phyloP scores from a whole-genome alignment of 2,329 filamentous ascomycete genomes.

The Colletotrichum sidae region DNA sequence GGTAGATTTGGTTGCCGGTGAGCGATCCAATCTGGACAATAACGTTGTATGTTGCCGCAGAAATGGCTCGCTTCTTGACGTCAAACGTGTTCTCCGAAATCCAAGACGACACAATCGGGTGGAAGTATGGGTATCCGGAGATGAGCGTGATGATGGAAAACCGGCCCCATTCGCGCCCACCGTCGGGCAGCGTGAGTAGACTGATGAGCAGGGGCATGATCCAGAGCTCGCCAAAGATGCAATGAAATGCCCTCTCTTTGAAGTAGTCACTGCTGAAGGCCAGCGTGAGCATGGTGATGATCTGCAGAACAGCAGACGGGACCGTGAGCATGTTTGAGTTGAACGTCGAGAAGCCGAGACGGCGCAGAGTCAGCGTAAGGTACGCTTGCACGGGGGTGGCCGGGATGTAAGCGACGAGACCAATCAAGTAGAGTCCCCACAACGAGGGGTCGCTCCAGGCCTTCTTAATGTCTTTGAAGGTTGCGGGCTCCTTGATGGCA shows the following conservation, averaged over 20 bases:
- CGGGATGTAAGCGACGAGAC: constrained; percentile 54
- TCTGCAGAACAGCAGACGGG: constrained; percentile 63
- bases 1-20: constrained; percentile 61
- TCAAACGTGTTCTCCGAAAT: constrained; percentile 62
- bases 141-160: constrained; percentile 64
- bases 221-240: constrained; percentile 63
- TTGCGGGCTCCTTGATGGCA: constrained; percentile 55
- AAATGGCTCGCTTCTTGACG: constrained; percentile 61
- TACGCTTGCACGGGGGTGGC: constrained; percentile 42
- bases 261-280: constrained; percentile 62
- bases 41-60: constrained; percentile 65
- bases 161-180: constrained; percentile 62
- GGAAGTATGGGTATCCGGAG: constrained; percentile 68
- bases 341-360: constrained; percentile 53
- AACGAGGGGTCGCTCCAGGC: constrained; percentile 59
- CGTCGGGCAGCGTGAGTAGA: constrained; percentile 53
- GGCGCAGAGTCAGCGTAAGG: constrained; percentile 43
- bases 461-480: constrained; percentile 54
- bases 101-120: constrained; percentile 65
- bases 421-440: constrained; percentile 63
- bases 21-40: constrained; percentile 57
- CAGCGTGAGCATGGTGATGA: constrained; percentile 60
- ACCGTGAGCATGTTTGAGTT: constrained; percentile 55
- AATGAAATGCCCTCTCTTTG: constrained; percentile 61
- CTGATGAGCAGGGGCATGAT: constrained; percentile 65